A percentile compares a stretch with the other conserved stretches of the same genome.
Evolutionary conservation across 345 rosid genomes (phyloP).

Genomic region (Arabidopsis thaliana): DNA sequence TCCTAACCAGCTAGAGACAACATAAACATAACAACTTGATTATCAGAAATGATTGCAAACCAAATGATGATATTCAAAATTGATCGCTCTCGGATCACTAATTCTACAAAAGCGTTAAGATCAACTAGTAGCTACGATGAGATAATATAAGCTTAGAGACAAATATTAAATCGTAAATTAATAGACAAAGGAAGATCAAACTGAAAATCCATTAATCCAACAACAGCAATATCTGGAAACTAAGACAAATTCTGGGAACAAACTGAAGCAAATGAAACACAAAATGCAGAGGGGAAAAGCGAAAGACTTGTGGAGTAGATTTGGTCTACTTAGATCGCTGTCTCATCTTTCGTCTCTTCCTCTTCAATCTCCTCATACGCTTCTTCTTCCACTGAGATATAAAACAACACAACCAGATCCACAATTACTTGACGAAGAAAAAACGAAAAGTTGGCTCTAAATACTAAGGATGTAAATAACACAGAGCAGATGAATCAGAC

Average conservation of each 20-base stretch:
- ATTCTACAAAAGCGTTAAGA: background rate
- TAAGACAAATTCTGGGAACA: background rate
- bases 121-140: background rate
- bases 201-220: slow-evolving; percentile 28
- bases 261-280: slow-evolving; percentile 14
- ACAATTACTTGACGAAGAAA: background rate
- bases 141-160: background rate
- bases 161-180: background rate
- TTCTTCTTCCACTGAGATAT: slow-evolving; percentile 55
- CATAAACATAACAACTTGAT: background rate
- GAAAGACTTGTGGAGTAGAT: background rate
- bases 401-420: slow-evolving; percentile 7
- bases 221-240: slow-evolving; percentile 12
- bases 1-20: background rate
- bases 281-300: slow-evolving; percentile 8
- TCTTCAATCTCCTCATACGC: slow-evolving; percentile 61
- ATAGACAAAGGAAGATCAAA: background rate
- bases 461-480: background rate
- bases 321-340: slow-evolving; percentile 52
- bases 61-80: background rate
- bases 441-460: background rate
- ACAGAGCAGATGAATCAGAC: background rate
- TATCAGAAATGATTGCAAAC: background rate
- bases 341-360: slow-evolving; percentile 61
- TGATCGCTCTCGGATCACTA: background rate